Percentiles rank a stretch among this genome's conserved stretches.
Conservation (phyloP, 371 early-diverging fungal genomes). For the Choanephora cucurbitarum region DNA sequence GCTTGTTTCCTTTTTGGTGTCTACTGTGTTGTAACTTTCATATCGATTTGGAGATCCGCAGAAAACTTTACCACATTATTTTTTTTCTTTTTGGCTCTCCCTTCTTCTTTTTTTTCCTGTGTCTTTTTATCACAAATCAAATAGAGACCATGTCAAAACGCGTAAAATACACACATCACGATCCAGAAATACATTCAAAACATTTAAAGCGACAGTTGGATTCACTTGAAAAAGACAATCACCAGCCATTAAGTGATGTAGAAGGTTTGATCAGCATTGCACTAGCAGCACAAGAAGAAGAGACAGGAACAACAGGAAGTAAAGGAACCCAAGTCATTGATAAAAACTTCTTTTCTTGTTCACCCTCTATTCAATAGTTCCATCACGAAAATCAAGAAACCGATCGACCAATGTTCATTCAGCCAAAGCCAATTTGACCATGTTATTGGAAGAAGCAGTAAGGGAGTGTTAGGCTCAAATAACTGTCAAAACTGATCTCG, state of each 20-base stretch:
- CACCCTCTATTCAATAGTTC: not conserved
- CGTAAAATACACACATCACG: conserved; percentile 26
- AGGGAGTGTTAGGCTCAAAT: no score
- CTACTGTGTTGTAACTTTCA: no score
- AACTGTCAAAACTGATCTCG: no score
- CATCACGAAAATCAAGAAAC: conserved; percentile 27
- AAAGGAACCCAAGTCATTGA: no score
- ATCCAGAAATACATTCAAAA: conserved; percentile 47
- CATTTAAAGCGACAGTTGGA: conserved; percentile 63
- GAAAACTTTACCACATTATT: no score
- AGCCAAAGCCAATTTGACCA: conserved; percentile 54
- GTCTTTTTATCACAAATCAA: no score
- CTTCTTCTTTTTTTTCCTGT: conserved; percentile 4
- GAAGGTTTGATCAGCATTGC: conserved; percentile 59
- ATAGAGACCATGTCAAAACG: conserved; percentile 32
- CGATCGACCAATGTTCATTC: conserved; percentile 40
- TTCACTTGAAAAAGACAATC: conserved; percentile 68
- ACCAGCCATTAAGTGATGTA: conserved; percentile 56
- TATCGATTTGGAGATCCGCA: no score
- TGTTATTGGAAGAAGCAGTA: conserved; percentile 60
- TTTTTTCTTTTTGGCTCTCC: no score
- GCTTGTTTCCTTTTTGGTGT: no score
- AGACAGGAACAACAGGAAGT: conserved; percentile 1
- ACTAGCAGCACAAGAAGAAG: conserved; percentile 49
- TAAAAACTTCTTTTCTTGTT: no score